Evolutionary conservation across 495 filamentous ascomycete genomes (phyloP).

Genomic region (Parachaetomium inaequale): DNA sequence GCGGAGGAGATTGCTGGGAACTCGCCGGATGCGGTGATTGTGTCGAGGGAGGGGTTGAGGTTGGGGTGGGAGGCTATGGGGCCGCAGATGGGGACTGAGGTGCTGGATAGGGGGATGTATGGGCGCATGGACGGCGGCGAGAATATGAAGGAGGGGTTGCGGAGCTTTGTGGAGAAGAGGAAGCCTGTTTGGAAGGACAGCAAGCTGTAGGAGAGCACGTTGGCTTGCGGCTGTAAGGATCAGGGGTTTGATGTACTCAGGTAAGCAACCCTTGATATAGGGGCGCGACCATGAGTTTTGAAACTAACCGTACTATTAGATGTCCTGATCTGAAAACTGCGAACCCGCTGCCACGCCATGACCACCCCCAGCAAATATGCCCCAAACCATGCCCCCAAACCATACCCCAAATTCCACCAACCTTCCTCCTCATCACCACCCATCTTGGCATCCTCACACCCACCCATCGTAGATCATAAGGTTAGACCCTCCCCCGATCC

Average conservation of each 20-base stretch:
- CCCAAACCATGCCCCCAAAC: too few species aligned
- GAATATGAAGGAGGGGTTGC: conserved; percentile 75
- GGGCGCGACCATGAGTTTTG: too few species aligned
- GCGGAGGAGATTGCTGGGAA: conserved; percentile 55
- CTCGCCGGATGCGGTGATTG: conserved; percentile 72
- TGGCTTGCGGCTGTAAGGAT: too few species aligned
- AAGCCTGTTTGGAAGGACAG: conserved; percentile 66
- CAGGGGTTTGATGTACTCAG: too few species aligned
- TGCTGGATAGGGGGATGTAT: conserved; percentile 58
- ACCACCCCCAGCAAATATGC: too few species aligned
- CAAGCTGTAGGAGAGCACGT: conserved; percentile 54
- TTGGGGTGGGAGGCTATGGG: conserved; percentile 60
- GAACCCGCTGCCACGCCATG: too few species aligned
- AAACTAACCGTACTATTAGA: too few species aligned
- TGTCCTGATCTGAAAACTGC: too few species aligned
- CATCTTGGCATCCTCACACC: too few species aligned
- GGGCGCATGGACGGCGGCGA: conserved; percentile 57
- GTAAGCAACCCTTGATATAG: too few species aligned
- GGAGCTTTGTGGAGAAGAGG: conserved; percentile 76
- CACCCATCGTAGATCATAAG: not conserved
- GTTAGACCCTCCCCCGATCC: conserved; percentile 6
- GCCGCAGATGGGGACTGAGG: conserved; percentile 59
- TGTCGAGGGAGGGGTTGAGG: conserved; percentile 62
- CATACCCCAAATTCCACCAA: not conserved
- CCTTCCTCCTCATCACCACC: not conserved